phyloP scores from a whole-genome alignment of 139 green algal species.

The Chlorella sp. region DNA sequence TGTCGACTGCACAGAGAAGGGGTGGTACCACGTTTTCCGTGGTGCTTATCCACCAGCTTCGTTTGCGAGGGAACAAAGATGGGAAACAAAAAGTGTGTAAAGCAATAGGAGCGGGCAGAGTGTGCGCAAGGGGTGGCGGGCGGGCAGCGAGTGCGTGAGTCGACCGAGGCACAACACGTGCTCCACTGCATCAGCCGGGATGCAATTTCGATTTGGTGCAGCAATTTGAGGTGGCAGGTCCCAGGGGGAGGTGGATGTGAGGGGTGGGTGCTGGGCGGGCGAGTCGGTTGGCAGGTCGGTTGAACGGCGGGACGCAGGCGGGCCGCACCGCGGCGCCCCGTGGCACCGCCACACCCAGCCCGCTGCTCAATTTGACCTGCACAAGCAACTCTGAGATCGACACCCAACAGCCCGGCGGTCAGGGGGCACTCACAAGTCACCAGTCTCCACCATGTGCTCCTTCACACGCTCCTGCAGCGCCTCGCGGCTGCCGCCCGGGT shows the following conservation, averaged over 20 bases:
- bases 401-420: too few species aligned
- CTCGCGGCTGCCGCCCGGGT: constrained; percentile 73
- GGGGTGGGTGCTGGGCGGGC: not conserved
- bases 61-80: too few species aligned
- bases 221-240: not conserved
- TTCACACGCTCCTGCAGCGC: constrained; percentile 67
- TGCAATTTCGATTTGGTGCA: not conserved
- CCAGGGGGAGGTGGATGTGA: not conserved
- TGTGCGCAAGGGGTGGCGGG: not conserved
- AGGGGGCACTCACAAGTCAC: constrained; percentile 62
- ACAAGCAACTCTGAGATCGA: not conserved
- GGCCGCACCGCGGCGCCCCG: too few species aligned
- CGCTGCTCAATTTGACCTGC: not conserved
- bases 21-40: too few species aligned
- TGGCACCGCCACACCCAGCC: too few species aligned
- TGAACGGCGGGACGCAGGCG: too few species aligned
- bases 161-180: too few species aligned
- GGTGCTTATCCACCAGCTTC: too few species aligned
- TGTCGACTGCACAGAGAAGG: too few species aligned
- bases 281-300: too few species aligned
- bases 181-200: not conserved
- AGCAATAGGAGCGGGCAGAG: not conserved
- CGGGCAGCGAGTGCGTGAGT: too few species aligned
- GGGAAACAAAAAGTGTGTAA: too few species aligned
- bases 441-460: constrained; percentile 72